Evolutionary conservation across 306 rosid species (phyloP).

Genomic region (Hippophae tibetana): DNA sequence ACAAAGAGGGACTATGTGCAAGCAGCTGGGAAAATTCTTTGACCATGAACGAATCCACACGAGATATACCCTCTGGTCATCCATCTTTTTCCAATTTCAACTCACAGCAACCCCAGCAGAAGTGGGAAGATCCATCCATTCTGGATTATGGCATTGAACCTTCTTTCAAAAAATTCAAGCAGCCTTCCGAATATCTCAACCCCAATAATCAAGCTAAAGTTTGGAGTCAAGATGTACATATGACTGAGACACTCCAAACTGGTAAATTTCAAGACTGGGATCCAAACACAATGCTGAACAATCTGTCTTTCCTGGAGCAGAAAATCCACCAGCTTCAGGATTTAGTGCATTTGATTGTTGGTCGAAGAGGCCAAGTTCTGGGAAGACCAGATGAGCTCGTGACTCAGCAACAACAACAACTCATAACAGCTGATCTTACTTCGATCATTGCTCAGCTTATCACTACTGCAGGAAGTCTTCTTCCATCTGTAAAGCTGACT

Average conservation of each 20-base stretch:
- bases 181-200: conserved; percentile 25
- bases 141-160: conserved; percentile 44
- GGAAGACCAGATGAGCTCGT: conserved; percentile 58
- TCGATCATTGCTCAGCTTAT: conserved; percentile 82
- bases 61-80: conserved; percentile 27
- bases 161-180: conserved; percentile 46
- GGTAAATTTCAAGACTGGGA: conserved; percentile 69
- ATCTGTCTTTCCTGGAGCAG: conserved; percentile 74
- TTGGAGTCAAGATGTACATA: conserved; percentile 27
- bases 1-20: conserved; percentile 37
- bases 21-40: conserved; percentile 49
- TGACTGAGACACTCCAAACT: conserved; percentile 24
- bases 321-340: conserved; percentile 92
- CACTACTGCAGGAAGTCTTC: conserved; percentile 93
- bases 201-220: conserved; percentile 28
- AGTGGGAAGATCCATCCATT: conserved; percentile 50
- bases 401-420: conserved; percentile 72
- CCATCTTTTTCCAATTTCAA: conserved; percentile 32
- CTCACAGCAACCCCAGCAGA: conserved; percentile 26
- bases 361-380: conserved; percentile 49
- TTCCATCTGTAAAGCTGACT: conserved; percentile 61
- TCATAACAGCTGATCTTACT: conserved; percentile 80
- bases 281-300: conserved; percentile 55
- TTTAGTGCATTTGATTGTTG: conserved; percentile 67
- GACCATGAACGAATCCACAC: conserved; percentile 29